Conservation (phyloP, 768 basidiomycete genomes). For the Inosperma sp. region DNA sequence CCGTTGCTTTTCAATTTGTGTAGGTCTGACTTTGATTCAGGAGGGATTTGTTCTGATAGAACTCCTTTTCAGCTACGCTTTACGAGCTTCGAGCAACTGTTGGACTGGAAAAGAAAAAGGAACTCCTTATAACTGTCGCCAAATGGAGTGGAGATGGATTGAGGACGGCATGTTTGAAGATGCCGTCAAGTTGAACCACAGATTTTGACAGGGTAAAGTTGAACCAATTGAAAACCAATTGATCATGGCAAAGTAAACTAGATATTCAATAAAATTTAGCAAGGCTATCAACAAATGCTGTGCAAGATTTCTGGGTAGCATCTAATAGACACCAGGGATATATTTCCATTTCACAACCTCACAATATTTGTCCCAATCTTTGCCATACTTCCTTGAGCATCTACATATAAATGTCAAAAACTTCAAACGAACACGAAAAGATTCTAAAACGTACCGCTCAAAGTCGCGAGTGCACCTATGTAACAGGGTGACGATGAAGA, state of each 20-base stretch:
- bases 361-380: slow-evolving; percentile 93
- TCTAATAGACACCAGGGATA: slow-evolving; percentile 80
- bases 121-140: slow-evolving; percentile 68
- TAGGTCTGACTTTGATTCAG: slow-evolving; percentile 31
- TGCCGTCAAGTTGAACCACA: slow-evolving; percentile 51
- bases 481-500: slow-evolving; percentile 90
- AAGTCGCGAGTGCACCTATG: slow-evolving; percentile 94
- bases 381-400: slow-evolving; percentile 87
- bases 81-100: slow-evolving; percentile 76
- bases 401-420: slow-evolving; percentile 28
- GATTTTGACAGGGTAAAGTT: background rate
- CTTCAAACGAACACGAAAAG: background rate
- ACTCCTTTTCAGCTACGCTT: slow-evolving; percentile 54
- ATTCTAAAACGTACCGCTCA: slow-evolving; percentile 55
- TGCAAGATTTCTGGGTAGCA: background rate
- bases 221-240: background rate
- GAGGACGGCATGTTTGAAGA: slow-evolving; percentile 70
- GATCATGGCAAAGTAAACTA: background rate
- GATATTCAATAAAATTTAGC: background rate
- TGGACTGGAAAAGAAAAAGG: slow-evolving; percentile 71
- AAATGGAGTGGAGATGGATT: slow-evolving; percentile 87
- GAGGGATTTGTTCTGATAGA: background rate
- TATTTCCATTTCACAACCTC: slow-evolving; percentile 85
- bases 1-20: slow-evolving; percentile 85
- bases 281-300: background rate